Base-by-base conservation (phyloP, 208 protist species). In the Vickermania spadyakhi region DNA sequence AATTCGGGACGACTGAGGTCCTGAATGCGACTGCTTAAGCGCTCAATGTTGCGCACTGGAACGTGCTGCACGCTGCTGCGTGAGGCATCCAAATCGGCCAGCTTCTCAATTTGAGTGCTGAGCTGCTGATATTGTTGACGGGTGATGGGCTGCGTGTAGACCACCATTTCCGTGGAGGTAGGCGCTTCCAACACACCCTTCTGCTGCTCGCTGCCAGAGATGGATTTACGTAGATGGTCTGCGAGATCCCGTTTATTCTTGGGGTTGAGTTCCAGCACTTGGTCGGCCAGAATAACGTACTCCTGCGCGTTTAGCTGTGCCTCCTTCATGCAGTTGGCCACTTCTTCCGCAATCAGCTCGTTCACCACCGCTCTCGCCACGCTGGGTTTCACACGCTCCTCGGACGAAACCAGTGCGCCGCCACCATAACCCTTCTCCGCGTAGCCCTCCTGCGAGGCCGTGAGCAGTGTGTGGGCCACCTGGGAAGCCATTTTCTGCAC, bases 191-290 rank as follows among this genome's bases (percentile, higher is more conserved):
- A 26, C 5, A 23, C 51, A 11, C 25, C 26, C 51, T 55, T 23
- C 51, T 28, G 13, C 21, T 55, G 11, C 51, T 55, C n/a, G 5
- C 7, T 7, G 26, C n/a, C 21, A 5, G 13, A 13, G 36, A 18
- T 18, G 36, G 11, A n/a, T 7, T 18, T 7, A 18, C 36, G 36
- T 7, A 55, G 13, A 7, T 55, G 51, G 7, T 18, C 51, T 11
- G 51, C 51, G 21, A 55, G 25, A 11, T 55, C 51, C 5, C 25
- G 51, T 18, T 28, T 18, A 7, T 55, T 18, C 21, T 18, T 55
- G 51, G 51, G 51, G 21, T 55, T 27, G 11, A 55, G 51, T 23
- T 18, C 21, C 51, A 55, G 13, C n/a, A 55, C 51, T 7, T 55
- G 21, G n/a, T 55, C 51, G 51, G 51, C 51, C 5, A 55, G 5